phyloP scores from a whole-genome alignment of 1,139 yeast species.

The Sugiyamaella pinicola region DNA sequence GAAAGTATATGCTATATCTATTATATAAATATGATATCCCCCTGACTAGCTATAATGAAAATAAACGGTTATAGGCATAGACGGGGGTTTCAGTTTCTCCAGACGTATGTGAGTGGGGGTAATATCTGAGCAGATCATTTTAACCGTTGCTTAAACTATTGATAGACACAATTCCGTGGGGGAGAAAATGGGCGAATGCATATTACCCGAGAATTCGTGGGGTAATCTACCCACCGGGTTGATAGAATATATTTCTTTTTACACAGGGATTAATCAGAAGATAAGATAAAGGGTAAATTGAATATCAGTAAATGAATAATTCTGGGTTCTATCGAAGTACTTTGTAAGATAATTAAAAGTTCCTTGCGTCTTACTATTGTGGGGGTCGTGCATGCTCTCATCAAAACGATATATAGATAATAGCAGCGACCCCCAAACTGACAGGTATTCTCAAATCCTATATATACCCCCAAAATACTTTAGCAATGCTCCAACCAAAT shows the following conservation, averaged over 20 bases:
- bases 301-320: background rate
- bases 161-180: background rate
- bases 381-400: background rate
- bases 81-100: background rate
- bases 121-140: constrained; percentile 7
- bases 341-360: too few species aligned
- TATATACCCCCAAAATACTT: background rate
- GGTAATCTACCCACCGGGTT: constrained; percentile 1
- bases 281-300: background rate
- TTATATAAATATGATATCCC: constrained; percentile 12
- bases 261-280: background rate
- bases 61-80: background rate
- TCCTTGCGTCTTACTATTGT: too few species aligned
- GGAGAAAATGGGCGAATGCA: too few species aligned
- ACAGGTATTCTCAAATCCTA: too few species aligned
- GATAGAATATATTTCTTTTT: background rate
- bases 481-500: too few species aligned
- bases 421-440: background rate
- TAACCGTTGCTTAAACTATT: constrained; percentile 8
- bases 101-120: background rate
- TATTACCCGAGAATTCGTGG: constrained; percentile 11
- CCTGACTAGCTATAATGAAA: background rate
- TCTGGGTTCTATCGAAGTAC: too few species aligned
- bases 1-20: too few species aligned
- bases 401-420: too few species aligned